Conservation (phyloP, 75 land plant species). For the Cryptomeria japonica region DNA sequence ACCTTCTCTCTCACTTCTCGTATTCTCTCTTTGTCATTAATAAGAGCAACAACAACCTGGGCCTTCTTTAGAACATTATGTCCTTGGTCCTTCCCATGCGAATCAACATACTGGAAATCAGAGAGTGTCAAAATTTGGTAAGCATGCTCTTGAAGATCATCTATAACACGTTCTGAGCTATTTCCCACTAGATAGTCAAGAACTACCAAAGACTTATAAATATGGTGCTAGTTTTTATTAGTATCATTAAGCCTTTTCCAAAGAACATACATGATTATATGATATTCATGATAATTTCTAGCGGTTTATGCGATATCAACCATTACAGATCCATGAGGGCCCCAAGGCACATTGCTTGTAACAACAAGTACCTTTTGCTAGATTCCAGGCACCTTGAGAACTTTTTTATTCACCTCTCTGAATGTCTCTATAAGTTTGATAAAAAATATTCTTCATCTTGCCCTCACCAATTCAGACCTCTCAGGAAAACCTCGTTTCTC, state of each 20-base stretch:
- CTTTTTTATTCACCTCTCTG: too few species aligned
- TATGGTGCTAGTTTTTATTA: slow-evolving; percentile 94
- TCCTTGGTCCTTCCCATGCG: slow-evolving; percentile 92
- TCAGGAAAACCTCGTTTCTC: too few species aligned
- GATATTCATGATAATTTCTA: slow-evolving; percentile 89
- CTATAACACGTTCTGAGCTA: slow-evolving; percentile 95
- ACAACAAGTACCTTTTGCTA: slow-evolving; percentile 70
- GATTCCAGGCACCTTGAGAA: too few species aligned
- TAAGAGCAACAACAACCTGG: slow-evolving; percentile 64
- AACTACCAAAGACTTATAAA: slow-evolving; percentile 92
- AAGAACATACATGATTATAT: slow-evolving; percentile 90
- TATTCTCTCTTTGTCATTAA: slow-evolving; percentile 89
- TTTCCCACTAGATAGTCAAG: slow-evolving; percentile 87
- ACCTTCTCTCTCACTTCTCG: slow-evolving; percentile 92
- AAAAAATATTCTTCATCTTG: too few species aligned
- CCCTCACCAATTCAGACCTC: too few species aligned
- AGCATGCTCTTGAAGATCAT: slow-evolving; percentile 91
- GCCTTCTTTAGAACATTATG: slow-evolving; percentile 89
- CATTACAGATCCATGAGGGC: slow-evolving; percentile 93
- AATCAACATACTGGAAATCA: slow-evolving; percentile 85
- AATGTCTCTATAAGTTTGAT: too few species aligned
- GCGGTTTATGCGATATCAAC: slow-evolving; percentile 97
- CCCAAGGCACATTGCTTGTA: slow-evolving; percentile 95
- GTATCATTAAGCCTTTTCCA: slow-evolving; percentile 92
- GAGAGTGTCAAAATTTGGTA: slow-evolving; percentile 88